Base-by-base conservation (phyloP, 2,329 filamentous ascomycete genomes). In the Aschersonia sp. region DNA sequence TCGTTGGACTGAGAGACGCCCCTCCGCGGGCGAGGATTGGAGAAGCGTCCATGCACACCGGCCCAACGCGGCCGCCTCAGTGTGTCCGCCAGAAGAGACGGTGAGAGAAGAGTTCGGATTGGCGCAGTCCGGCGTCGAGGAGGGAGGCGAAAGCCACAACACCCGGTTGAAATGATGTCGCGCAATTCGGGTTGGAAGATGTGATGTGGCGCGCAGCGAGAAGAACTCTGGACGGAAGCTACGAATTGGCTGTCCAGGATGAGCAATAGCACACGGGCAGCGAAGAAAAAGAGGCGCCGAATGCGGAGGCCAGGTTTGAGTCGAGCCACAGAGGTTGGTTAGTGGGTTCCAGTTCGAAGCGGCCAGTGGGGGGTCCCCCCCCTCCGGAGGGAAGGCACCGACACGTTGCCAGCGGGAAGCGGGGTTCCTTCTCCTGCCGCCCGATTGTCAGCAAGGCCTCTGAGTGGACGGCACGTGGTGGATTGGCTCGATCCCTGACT, bases 1-100 rank as follows among this genome's bases (percentile, higher is more conserved):
- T 76, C 54, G 72, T 76, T 58, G 74, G 74, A 59, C 73, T 76
- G 59, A 69, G 67, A 47, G 71, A 64, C 53, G 67, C 68, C 61
- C 68, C 69, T 61, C 66, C 64, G 56, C 64, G 65, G 58, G 65
- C 64, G 61, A 66, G 61, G 58, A 65, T 65, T 55, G 66, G 64
- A 57, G 69, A 64, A 58, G 66, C 67, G 65, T 74, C 71, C 71
- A 74, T 74, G 62, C 8, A 12, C 65, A 55, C 58, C 50, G 49
- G 54, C 51, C 50, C 45, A 48, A 39, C 52, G 46, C 42, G 44
- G 44, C 12, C 35, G 35, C 9, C 9, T 52, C 46, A 46, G 45
- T 44, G 22, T 22, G 22, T 37, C 48, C 49, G 50, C 46, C 45
- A 49, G 44, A 48, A 50, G 54, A 48, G 50, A 46, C 42, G 45